Base-by-base conservation (phyloP, 129 eudicot species). In the Centaurea solstitialis region DNA sequence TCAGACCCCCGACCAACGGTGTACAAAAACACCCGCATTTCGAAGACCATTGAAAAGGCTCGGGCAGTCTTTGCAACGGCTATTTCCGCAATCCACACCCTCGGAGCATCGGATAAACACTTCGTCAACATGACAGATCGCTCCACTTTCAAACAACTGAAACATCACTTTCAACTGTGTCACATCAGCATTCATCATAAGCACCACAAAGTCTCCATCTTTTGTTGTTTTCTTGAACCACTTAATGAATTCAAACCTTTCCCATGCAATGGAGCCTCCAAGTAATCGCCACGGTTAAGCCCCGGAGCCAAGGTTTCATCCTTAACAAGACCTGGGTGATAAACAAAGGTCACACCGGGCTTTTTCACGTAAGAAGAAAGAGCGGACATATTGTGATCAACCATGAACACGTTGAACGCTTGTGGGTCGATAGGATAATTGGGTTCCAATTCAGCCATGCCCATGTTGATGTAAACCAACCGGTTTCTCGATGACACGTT, bases 341-440 rank as follows among this genome's bases (percentile, higher is more conserved):
- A 92, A 22, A 94, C 87, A 78, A 92, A 94, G 66, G 87, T 92
- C 79, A 87, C 87, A 23, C 97, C 99, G 0, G 94, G 99, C 71
- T 87, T 87, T 65, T 87, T 87, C 9, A 92, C 90, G 77, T 83
- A 81, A 33, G 90, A 84, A 20, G 97, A 86, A 18, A 94, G 85
- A 64, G 89, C 89, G 38, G 91, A 85, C 43, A 89, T 74, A 65
- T 89, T 88, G 38, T 94, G 97, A 84, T 94, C 99, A 18, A 92
- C 85, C 38, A 94, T 78, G 37, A 80, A 92, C 23, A 83, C 86
- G 18, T 88, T 83, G 67, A 93, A 83, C 59, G 78, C 76, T 12
- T 73, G 80, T 67, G 79, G 88, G 18, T 74, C 75, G 41, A 87
- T 73, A 5, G 86, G 84, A 37, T 88, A 75, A 70, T 82, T 83